Evolutionary conservation across 1,284 basidiomycete species (phyloP).

Genomic region (Mycosarcoma mackinlayi): DNA sequence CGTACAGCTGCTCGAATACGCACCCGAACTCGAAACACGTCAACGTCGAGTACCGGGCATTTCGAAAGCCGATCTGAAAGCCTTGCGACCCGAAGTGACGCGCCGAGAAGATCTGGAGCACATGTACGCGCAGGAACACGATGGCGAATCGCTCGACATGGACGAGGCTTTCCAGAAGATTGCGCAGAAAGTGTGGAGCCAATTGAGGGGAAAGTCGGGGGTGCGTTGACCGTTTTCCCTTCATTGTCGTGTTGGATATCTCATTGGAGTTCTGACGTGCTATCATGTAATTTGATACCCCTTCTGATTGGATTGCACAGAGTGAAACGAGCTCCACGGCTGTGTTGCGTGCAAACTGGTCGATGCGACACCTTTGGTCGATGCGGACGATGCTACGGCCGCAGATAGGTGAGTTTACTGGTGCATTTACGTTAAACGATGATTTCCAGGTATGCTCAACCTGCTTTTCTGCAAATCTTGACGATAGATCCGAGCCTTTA

Average conservation of each 20-base stretch:
- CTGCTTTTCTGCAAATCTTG: not conserved
- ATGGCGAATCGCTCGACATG: conserved; percentile 44
- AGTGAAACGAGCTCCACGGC: no score
- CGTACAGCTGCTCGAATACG: conserved; percentile 33
- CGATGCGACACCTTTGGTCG: not conserved
- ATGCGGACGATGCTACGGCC: conserved; percentile 4
- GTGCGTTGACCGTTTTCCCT: conserved; percentile 20
- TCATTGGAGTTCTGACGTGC: conserved; percentile 5
- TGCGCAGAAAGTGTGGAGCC: conserved; percentile 24
- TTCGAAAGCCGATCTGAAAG: conserved; percentile 29
- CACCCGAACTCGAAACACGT: conserved; percentile 33
- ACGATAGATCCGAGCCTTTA: conserved; percentile 30
- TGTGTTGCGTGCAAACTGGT: conserved; percentile 2
- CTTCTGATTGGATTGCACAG: not conserved
- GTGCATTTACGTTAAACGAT: not conserved
- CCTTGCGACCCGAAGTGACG: conserved; percentile 18
- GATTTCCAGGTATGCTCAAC: not conserved
- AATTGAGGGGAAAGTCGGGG: conserved; percentile 2
- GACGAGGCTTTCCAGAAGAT: conserved; percentile 37
- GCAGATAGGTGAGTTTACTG: conserved; percentile 16
- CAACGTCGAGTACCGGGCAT: conserved; percentile 33
- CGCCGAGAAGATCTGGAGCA: conserved; percentile 39
- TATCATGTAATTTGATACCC: conserved; percentile 18
- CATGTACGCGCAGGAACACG: conserved; percentile 25
- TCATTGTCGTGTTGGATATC: not conserved